Evolutionary conservation across 2,329 filamentous ascomycete genomes (phyloP), one percentile per base, ranked within the genome.

Genomic region (Macroventuria anomochaeta): DNA sequence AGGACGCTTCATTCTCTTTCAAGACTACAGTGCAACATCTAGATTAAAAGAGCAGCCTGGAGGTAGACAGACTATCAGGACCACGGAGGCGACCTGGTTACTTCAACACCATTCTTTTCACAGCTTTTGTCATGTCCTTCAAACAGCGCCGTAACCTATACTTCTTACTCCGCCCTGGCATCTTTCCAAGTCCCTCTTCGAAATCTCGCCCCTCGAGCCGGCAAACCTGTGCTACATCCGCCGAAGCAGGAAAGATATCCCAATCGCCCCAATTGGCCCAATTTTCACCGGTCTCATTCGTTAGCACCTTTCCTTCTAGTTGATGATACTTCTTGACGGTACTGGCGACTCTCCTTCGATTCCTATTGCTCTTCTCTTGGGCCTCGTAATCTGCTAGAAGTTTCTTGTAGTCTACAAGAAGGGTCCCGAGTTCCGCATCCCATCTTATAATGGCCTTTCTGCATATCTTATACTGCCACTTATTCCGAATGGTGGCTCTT

Each of bases 371-470:
- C 15, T 31, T 31, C 12, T 57, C 36, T 20, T 51, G 44, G 13
- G 28, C 32, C 20, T 51, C 53, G 13, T 55, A 59, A 13, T 46
- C 36, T 17, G 36, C 52, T 23, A 53, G 52, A n/a, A 59, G 23
- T 23, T 39, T 34, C n/a, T 12, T 42, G 47, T 57, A 58, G 12
- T 59, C 48, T 17, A 56, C 40, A 13, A 58, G 41, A 15, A 62
- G 29, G 3, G 55, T 13, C 7, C 49, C 43, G 4, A 37, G 32
- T 17, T 53, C 34, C 7, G 44, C 23, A 28, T 53, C 42, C 56
- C 58, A 59, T 29, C 54, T 46, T 6, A 44, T 33, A 10, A 59
- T 49, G 1, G 46, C 42, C 10, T 32, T 20, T 8, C 32, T 32
- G 11, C 53, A 43, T 7, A 59, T 29, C 15, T 38, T 41, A 26